Evolutionary conservation across 352 stramenopile genomes (phyloP).

Genomic region (Globisporangium alternatum): DNA sequence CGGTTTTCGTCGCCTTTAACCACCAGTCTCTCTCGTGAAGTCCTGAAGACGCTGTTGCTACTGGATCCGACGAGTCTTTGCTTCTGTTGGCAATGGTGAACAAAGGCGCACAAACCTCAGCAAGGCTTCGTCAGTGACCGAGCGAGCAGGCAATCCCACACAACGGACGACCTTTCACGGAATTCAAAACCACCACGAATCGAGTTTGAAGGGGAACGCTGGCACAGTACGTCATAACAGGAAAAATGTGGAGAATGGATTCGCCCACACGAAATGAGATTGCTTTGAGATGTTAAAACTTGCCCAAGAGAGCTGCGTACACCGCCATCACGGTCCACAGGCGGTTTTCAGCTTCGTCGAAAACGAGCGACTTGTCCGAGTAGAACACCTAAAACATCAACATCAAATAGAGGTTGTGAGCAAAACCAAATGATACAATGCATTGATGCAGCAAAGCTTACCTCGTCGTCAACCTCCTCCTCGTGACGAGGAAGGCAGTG

Average conservation of each 20-base stretch:
- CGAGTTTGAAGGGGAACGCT: neutral
- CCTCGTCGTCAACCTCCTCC: slow-evolving; percentile 97
- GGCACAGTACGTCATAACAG: neutral
- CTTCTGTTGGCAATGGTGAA: neutral
- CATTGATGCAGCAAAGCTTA: slow-evolving; percentile 27
- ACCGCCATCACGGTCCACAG: slow-evolving; percentile 99
- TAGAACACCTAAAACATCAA: slow-evolving; percentile 87
- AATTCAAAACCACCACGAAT: slow-evolving; percentile 7
- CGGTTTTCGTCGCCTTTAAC: neutral
- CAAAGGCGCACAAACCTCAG: neutral
- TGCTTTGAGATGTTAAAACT: slow-evolving; percentile 33
- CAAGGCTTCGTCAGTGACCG: neutral
- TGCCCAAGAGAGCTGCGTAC: slow-evolving; percentile 64
- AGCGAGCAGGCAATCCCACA: neutral
- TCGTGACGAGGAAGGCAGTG: slow-evolving; percentile 96
- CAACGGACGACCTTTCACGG: slow-evolving; percentile 1
- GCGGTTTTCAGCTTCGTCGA: slow-evolving; percentile 97
- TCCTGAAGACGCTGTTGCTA: neutral
- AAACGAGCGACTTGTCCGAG: slow-evolving; percentile 93
- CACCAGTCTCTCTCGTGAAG: neutral
- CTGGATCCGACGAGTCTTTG: slow-evolving; percentile 5
- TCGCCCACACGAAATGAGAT: neutral
- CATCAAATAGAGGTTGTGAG: neutral
- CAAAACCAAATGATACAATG: neutral
- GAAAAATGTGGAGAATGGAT: neutral